Base-by-base conservation (phyloP, 768 basidiomycete species). In the Boletus rufocinnamomeus region DNA sequence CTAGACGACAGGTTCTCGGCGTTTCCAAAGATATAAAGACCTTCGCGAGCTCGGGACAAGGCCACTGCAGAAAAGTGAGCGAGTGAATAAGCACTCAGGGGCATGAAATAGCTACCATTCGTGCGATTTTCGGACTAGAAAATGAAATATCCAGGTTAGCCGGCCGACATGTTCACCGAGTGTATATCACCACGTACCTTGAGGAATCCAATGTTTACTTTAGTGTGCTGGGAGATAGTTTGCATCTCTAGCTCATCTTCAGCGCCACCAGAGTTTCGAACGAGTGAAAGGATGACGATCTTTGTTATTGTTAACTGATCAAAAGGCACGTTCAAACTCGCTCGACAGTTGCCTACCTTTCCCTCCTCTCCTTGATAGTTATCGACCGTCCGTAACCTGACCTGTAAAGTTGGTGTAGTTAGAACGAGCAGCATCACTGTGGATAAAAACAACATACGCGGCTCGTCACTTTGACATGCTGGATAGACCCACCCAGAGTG, bases 321-420 rank as follows among this genome's bases (percentile, higher is more conserved):
- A 14, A 21, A 35, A 11, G 6, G 3, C 6, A 27, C 11, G 11
- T 6, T 13, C 23, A 34, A 38, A 56, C n/a, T 14, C n/a, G 23
- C 17, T 34, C n/a, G 11, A 44, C 21, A 4, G 1, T 40, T 0
- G 47, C 66, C 19, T 62, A 82, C 84, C 66, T 79, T 82, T 2
- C 82, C 85, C 73, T 89, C 88, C 58, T 87, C 84, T 3, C 89
- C 90, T 70, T 92, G 91, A 66, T 84, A 92, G 50, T 86, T 90
- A 60, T 93, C 89, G 2, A 92, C 82, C 0, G 89, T 91, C 6
- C 90, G 81, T 6, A 92, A 74, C 9, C 82, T 79, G 43, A 90
- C 82, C 88, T 89, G 49, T 6, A 51, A 50, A 21, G 10, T 25
- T 6, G 27, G 19, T n/a, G 0, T 6, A 13, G 27, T 56, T n/a